Conservation (phyloP, 352 stramenopile genomes). For the Phytophthora gonapodyides region DNA sequence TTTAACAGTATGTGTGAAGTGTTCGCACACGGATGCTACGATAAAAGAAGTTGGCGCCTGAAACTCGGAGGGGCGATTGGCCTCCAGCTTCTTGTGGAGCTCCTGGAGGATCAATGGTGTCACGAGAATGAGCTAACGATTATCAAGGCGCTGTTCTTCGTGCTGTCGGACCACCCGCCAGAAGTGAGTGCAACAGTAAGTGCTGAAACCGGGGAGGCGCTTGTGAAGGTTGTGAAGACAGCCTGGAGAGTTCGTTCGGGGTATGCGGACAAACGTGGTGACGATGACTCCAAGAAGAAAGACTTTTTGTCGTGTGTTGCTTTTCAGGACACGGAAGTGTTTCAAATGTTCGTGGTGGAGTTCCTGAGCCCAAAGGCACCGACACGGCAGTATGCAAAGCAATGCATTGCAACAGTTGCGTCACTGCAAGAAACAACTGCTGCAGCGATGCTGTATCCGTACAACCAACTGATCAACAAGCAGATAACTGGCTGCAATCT, state of each 20-base stretch:
- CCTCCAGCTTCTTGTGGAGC: slow-evolving; percentile 67
- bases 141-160: slow-evolving; percentile 86
- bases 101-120: slow-evolving; percentile 73
- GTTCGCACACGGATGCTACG: slow-evolving; percentile 85
- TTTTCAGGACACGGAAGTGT: slow-evolving; percentile 86
- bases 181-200: slow-evolving; percentile 86
- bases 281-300: slow-evolving; percentile 50
- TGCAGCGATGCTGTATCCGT: slow-evolving; percentile 78
- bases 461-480: slow-evolving; percentile 86
- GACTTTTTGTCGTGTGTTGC: slow-evolving; percentile 72
- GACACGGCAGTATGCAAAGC: slow-evolving; percentile 71
- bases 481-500: slow-evolving; percentile 84
- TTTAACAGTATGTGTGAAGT: slow-evolving; percentile 83
- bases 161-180: slow-evolving; percentile 83
- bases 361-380: slow-evolving; percentile 78
- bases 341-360: slow-evolving; percentile 89
- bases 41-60: slow-evolving; percentile 84
- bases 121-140: slow-evolving; percentile 89
- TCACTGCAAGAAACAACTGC: slow-evolving; percentile 57
- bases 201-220: slow-evolving; percentile 63
- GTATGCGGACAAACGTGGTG: slow-evolving; percentile 42
- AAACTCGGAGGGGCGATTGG: slow-evolving; percentile 83
- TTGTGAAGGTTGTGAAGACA: slow-evolving; percentile 64
- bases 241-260: slow-evolving; percentile 50
- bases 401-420: slow-evolving; percentile 68